Base-by-base conservation (phyloP, 208 protist genomes). In the Lotmaria passim region DNA sequence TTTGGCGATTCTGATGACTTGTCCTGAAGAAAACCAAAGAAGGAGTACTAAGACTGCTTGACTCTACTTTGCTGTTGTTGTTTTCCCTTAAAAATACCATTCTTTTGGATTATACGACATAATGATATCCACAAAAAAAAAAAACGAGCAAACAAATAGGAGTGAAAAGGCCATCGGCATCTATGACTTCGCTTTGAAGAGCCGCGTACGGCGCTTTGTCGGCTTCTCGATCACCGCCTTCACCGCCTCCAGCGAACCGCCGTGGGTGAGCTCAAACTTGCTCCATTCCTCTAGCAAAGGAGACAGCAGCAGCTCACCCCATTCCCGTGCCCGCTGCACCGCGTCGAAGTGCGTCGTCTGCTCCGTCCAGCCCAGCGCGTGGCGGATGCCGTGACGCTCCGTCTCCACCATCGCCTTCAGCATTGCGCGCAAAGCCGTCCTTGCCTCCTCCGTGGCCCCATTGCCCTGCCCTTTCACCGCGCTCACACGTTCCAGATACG, bases 201-300 rank as follows among this genome's bases (percentile, higher is more conserved):
- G 78, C 7, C 89, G 75, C 47, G 88, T 92, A 38, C 89, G 88
- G 36, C 86, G 79, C 73, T 83, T 89, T 8, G 53, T 52, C 1
- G 82, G 78, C 47, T 77, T 75, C 64, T 74, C 75, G 26, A 78
- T 67, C 23, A 77, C 79, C 52, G 64, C 75, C 56, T 64, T 64
- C 38, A 93, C 76, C 12, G 73, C 74, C 68, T 85, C 78, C 52
- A 82, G 66, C 30, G 67, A 71, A 34, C 81, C 88, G 8, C 87
- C 89, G 43, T 93, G 72, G 0, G 79, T 77, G 24, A 89, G 82
- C 81, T 96, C 91, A 30, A 92, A 88, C 56, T 76, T 68, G 39
- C 76, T 75, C 87, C 89, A 94, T 59, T 87, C 83, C 39, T 78
- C 53, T 12, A 90, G 68, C 30, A 91, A 72, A 11, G 91, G 91